A percentile compares a stretch with the other conserved stretches of the same genome.
Evolutionary conservation across 2,329 filamentous ascomycete species (phyloP).

Genomic region (Claviceps spartinae): DNA sequence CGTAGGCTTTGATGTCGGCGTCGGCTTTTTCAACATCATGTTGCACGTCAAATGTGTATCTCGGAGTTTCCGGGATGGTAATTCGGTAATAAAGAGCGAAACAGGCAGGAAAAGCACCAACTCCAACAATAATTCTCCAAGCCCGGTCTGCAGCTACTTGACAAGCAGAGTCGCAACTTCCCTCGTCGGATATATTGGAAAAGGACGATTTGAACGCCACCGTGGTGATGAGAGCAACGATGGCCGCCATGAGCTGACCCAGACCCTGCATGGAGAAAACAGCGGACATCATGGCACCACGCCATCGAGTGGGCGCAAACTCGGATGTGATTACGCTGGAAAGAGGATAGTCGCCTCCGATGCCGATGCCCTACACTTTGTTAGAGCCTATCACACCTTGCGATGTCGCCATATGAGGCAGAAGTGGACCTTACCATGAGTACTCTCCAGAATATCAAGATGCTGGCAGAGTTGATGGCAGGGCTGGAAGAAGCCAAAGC

Average conservation of each 20-base stretch:
- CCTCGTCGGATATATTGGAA: conserved; percentile 24
- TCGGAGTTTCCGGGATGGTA: conserved; percentile 73
- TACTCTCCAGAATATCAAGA: conserved; percentile 63
- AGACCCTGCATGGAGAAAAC: conserved; percentile 80
- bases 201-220: conserved; percentile 46
- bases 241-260: conserved; percentile 59
- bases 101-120: conserved; percentile 64
- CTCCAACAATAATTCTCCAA: conserved; percentile 70
- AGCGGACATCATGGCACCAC: conserved; percentile 70
- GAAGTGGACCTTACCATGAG: conserved; percentile 41
- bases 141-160: conserved; percentile 61
- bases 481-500: conserved; percentile 47
- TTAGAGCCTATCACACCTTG: background rate
- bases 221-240: conserved; percentile 58
- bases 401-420: background rate
- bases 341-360: conserved; percentile 72
- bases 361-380: conserved; percentile 46
- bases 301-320: conserved; percentile 71
- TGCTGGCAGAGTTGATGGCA: conserved; percentile 43
- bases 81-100: conserved; percentile 76
- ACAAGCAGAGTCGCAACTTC: conserved; percentile 47
- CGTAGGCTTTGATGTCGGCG: conserved; percentile 53
- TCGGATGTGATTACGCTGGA: conserved; percentile 72
- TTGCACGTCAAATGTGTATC: conserved; percentile 70
- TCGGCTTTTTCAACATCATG: conserved; percentile 64